Evolutionary conservation across 2,329 filamentous ascomycete species (phyloP).

Genomic region (Emergomyces pasteurianus): DNA sequence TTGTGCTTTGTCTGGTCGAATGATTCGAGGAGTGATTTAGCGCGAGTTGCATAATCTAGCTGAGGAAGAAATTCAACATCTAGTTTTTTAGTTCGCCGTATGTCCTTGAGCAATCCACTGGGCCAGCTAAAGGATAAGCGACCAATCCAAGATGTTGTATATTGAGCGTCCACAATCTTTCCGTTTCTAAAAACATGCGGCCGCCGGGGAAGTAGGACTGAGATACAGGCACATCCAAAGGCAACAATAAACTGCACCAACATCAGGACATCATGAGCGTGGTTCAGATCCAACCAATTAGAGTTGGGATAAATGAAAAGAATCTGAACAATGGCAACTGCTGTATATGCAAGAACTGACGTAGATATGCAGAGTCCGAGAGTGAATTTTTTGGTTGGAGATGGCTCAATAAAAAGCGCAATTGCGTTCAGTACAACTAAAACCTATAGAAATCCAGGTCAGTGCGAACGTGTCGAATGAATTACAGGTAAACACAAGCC

Average conservation of each 20-base stretch:
- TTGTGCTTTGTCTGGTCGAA: conserved; percentile 24
- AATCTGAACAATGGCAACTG: conserved; percentile 15
- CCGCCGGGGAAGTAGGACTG: conserved; percentile 51
- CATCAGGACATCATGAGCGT: conserved; percentile 1
- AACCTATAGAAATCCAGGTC: conserved; percentile 10
- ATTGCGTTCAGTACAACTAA: conserved; percentile 23
- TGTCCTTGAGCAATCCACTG: conserved; percentile 41
- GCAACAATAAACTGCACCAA: conserved; percentile 15
- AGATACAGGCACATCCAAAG: conserved; percentile 37
- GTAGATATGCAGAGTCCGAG: conserved; percentile 22
- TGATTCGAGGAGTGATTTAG: conserved; percentile 40
- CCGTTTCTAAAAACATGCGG: conserved; percentile 54
- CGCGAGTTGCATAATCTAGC: conserved; percentile 44
- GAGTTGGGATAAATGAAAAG: neutral
- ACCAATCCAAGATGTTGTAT: conserved; percentile 47
- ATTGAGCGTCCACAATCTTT: conserved; percentile 50
- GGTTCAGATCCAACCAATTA: neutral
- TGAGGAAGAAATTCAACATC: conserved; percentile 51
- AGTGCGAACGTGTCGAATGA: neutral
- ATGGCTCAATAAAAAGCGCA: conserved; percentile 24
- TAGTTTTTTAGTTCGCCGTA: conserved; percentile 47
- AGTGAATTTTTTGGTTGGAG: conserved; percentile 20
- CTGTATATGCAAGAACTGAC: conserved; percentile 18
- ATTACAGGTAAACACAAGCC: neutral
- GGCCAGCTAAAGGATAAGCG: conserved; percentile 59